These are phyloP conservation scores for Elongisporangium anandrum DNA, from an alignment of 352 stramenopile genomes.

Conservation along the genomic window DNA sequence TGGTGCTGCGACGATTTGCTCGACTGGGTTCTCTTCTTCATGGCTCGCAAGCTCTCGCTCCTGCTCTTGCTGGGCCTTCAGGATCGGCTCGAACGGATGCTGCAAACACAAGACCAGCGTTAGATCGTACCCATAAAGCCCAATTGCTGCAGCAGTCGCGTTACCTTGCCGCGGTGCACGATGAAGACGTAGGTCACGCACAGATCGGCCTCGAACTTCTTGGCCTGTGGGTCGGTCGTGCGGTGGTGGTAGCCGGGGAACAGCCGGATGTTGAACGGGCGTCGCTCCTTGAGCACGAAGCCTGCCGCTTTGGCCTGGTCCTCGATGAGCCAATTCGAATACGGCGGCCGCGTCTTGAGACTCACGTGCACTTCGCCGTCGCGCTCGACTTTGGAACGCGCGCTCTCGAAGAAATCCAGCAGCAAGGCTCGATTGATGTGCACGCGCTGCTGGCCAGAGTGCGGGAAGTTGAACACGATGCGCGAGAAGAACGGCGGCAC, in stretches of 20 bases:
- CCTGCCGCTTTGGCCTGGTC: constrained; percentile 66
- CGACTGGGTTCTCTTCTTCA: neutral
- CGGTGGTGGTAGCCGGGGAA: constrained; percentile 87
- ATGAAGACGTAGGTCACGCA: constrained; percentile 87
- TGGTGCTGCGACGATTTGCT: neutral
- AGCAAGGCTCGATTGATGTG: constrained; percentile 83
- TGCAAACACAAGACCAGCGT: constrained; percentile 10
- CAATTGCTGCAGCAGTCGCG: neutral
- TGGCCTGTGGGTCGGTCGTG: constrained; percentile 82
- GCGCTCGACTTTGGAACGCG: constrained; percentile 43
- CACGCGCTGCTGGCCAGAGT: constrained; percentile 84
- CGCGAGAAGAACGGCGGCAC: constrained; percentile 66
- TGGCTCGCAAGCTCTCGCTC: constrained; percentile 1
- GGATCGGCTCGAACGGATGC: constrained; percentile 28
- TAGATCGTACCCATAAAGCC: neutral
- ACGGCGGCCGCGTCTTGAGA: constrained; percentile 82
- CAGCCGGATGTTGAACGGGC: constrained; percentile 61
- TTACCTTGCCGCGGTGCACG: constrained; percentile 74
- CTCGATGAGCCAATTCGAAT: constrained; percentile 87
- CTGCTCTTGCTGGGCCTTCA: constrained; percentile 5
- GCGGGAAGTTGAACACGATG: constrained; percentile 89
- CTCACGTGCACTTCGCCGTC: constrained; percentile 78
- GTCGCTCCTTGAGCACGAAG: constrained; percentile 76
- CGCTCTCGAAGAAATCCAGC: constrained; percentile 83
- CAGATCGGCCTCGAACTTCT: constrained; percentile 77